Evolutionary conservation across 352 stramenopile species (phyloP).

Genomic region (Phytophthora uliginosa): DNA sequence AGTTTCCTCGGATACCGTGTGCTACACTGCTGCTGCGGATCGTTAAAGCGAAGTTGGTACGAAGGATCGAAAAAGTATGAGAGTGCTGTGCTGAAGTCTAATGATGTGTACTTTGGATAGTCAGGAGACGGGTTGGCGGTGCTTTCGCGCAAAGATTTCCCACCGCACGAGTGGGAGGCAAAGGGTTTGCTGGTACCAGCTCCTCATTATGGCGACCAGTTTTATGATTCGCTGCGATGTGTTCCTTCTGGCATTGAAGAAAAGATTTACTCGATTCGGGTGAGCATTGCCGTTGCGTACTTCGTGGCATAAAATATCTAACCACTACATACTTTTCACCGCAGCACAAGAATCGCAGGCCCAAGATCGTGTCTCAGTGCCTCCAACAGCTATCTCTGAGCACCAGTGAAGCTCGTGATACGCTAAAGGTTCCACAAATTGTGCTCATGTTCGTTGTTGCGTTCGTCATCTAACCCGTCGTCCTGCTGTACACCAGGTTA

Average conservation of each 20-base stretch:
- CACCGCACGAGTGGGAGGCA: slow-evolving; percentile 57
- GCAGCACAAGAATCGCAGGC: slow-evolving; percentile 32
- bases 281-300: slow-evolving; percentile 22
- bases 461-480: not conserved
- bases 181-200: slow-evolving; percentile 53
- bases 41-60: slow-evolving; percentile 55
- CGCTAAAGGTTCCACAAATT: slow-evolving; percentile 36
- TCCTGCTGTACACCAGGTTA: slow-evolving; percentile 28
- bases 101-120: slow-evolving; percentile 13
- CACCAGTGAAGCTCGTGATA: slow-evolving; percentile 26
- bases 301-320: not conserved
- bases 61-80: not conserved
- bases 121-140: slow-evolving; percentile 62
- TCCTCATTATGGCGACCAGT: slow-evolving; percentile 55
- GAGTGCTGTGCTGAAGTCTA: not conserved
- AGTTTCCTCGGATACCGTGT: slow-evolving; percentile 73
- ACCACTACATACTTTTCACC: not conserved
- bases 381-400: slow-evolving; percentile 33
- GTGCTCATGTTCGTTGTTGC: not conserved
- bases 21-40: slow-evolving; percentile 84
- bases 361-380: slow-evolving; percentile 32
- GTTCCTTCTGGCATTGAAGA: slow-evolving; percentile 61
- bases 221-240: slow-evolving; percentile 65
- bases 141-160: slow-evolving; percentile 63
- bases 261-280: slow-evolving; percentile 68